These are phyloP conservation scores for Elasticomyces elasticus DNA, from an alignment of 495 filamentous ascomycete genomes.

Conservation along the genomic window DNA sequence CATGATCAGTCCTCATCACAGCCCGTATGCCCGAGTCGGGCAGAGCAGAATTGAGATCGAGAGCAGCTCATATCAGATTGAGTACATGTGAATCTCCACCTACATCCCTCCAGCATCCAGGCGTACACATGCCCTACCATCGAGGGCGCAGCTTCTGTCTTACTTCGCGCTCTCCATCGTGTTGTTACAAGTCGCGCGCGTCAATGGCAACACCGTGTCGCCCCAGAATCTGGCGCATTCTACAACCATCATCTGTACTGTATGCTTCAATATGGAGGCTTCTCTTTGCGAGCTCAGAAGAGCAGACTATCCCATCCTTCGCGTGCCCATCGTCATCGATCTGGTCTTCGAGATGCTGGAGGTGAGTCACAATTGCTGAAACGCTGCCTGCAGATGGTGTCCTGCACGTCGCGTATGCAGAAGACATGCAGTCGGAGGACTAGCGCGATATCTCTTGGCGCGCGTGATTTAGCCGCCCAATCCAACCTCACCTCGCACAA, in stretches of 20 bases:
- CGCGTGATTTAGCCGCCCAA: constrained; percentile 1
- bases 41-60: too few relatives aligned
- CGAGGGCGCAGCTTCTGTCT: too few relatives aligned
- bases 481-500: background rate
- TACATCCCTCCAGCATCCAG: too few relatives aligned
- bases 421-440: background rate
- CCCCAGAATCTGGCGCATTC: background rate
- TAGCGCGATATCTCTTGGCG: constrained; percentile 1
- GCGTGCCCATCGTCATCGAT: background rate
- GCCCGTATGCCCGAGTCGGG: too few relatives aligned
- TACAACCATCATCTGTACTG: background rate
- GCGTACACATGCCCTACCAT: too few relatives aligned
- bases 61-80: too few relatives aligned
- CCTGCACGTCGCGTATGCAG: background rate
- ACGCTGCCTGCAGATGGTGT: background rate
- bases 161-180: constrained; percentile 1
- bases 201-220: constrained; percentile 7
- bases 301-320: background rate
- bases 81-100: too few relatives aligned
- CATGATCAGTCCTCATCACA: too few relatives aligned
- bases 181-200: constrained; percentile 16
- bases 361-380: background rate
- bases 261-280: background rate
- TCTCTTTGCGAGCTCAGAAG: background rate
- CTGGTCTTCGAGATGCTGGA: background rate